Base-by-base conservation (phyloP, 495 filamentous ascomycete genomes). In the Penicillium lagena region DNA sequence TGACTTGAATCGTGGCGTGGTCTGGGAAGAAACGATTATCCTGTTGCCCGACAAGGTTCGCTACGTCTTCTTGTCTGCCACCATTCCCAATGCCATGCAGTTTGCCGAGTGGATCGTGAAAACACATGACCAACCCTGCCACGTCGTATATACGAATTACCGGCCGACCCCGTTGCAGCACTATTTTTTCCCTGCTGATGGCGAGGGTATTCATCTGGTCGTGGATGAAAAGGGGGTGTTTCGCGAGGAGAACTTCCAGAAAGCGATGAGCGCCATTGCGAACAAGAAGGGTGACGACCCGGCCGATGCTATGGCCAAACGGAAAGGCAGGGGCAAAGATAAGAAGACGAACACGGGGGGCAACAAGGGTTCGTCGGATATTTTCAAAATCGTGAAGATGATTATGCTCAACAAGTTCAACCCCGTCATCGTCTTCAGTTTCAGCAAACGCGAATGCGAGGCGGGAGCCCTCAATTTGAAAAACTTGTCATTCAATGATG, bases 1-100 rank as follows among this genome's bases (percentile, higher is more conserved):
- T 53, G 93, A 98, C 34, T 10, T 35, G 4, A 56, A 45, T 48
- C 81, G 93, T 61, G 93, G 93, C 68, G 93, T 98, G 9, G 93
- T 98, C 9, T 98, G 93, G 93, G 93, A 98, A 62, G 93, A 98
- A 66, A 97, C 94, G 7, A 94, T 98, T 59, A 98, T 98, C 59
- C 72, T 98, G 17, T 71, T 98, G 9, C 93, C 93, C 6, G 91
- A 98, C 72, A 96, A 98, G 73, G 93, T 97, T 45, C 86, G 89
- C 65, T 98, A 97, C 54, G 93, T 96, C 29, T 98, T 98, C 71
- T 70, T 98, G 29, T 98, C 93, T 22, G 93, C 93, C 33, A 98
- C 93, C n/a, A 98, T 98, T 48, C 93, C 93, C 32, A 98, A 98
- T 57, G 90, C 93, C 36, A 96, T 97, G 84, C 93, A 98, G 60